Percentiles rank a stretch among this genome's conserved stretches.
Evolutionary conservation across 495 filamentous ascomycete species (phyloP).

Genomic region (Talaromyces stipitatus): DNA sequence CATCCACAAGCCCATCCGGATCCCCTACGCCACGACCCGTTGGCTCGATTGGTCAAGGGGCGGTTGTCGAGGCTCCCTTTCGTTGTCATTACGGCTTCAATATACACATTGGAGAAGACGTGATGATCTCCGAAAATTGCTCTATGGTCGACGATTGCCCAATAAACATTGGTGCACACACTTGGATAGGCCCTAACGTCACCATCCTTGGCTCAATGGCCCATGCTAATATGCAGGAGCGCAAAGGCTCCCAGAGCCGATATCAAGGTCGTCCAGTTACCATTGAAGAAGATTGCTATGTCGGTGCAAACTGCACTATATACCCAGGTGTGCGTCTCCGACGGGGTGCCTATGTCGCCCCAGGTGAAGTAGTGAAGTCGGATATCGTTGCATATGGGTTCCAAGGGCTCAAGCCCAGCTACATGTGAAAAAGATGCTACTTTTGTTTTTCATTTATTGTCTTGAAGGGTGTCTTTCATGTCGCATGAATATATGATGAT

Average conservation of each 20-base stretch:
- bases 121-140: conserved; percentile 80
- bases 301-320: conserved; percentile 80
- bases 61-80: conserved; percentile 83
- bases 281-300: conserved; percentile 86
- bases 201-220: conserved; percentile 74
- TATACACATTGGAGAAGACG: conserved; percentile 78
- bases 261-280: conserved; percentile 64
- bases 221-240: conserved; percentile 64
- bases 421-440: conserved; percentile 24
- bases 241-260: conserved; percentile 66
- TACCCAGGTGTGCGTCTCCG: conserved; percentile 48
- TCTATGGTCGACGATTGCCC: conserved; percentile 73
- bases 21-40: conserved; percentile 22
- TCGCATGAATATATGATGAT: not conserved
- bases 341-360: conserved; percentile 36
- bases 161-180: conserved; percentile 66
- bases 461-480: not conserved
- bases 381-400: conserved; percentile 39
- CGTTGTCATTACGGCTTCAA: conserved; percentile 96
- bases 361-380: conserved; percentile 38
- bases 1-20: conserved; percentile 36
- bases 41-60: conserved; percentile 68
- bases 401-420: conserved; percentile 37
- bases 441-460: not conserved
- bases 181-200: conserved; percentile 82